These are phyloP conservation scores for Populus hybrid DNA, from an alignment of 441 rosid genomes.

Conservation along the genomic window DNA sequence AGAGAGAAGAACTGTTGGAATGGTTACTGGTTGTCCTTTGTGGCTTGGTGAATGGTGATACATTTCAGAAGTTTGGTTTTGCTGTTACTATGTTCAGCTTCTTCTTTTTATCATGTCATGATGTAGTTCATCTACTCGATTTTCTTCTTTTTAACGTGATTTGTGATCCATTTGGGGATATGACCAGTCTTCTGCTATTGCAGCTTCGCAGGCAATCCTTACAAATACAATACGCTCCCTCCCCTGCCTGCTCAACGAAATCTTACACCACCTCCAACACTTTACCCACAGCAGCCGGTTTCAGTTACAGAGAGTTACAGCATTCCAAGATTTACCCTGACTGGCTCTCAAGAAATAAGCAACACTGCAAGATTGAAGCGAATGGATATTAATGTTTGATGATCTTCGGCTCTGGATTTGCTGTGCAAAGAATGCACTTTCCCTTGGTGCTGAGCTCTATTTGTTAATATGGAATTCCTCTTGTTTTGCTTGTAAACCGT, in stretches of 20 bases:
- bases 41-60: neutral
- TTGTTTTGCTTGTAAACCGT: conserved; percentile 8
- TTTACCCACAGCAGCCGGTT: conserved; percentile 93
- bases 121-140: neutral
- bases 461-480: neutral
- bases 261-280: conserved; percentile 93
- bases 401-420: neutral
- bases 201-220: conserved; percentile 60
- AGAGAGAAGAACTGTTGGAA: neutral
- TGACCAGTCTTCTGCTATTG: conserved; percentile 11
- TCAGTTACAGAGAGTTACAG: conserved; percentile 57
- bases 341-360: conserved; percentile 50
- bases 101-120: neutral
- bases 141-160: neutral
- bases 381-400: conserved; percentile 69
- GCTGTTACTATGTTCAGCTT: neutral
- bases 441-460: neutral
- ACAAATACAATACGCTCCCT: conserved; percentile 63
- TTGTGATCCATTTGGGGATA: neutral
- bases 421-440: neutral
- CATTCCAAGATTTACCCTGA: conserved; percentile 65
- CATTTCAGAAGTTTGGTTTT: neutral
- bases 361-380: conserved; percentile 69
- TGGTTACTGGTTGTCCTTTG: neutral
- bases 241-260: conserved; percentile 93